Percentiles rank a stretch among this genome's conserved stretches.
Evolutionary conservation across 2,329 filamentous ascomycete species (phyloP).

Genomic region (Ceratocystis diversiconidia): DNA sequence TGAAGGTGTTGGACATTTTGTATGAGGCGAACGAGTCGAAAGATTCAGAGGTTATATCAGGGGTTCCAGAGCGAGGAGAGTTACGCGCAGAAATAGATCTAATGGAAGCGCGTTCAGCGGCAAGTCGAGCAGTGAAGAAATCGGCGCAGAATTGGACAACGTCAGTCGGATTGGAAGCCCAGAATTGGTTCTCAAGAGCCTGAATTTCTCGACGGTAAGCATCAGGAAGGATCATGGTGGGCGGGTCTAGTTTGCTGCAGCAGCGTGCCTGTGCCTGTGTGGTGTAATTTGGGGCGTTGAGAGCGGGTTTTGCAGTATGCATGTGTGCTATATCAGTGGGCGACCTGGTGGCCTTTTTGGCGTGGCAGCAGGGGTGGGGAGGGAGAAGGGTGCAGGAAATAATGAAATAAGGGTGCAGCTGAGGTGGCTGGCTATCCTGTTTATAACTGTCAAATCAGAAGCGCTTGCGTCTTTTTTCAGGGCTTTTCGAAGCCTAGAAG

Average conservation of each 20-base stretch:
- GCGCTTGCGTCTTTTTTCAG: constrained; percentile 6
- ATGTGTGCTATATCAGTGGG: background rate
- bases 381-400: background rate
- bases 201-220: constrained; percentile 49
- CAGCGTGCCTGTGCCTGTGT: constrained; percentile 7
- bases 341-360: background rate
- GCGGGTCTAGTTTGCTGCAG: constrained; percentile 2
- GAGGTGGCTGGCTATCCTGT: background rate
- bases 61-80: constrained; percentile 16
- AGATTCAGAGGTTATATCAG: constrained; percentile 13
- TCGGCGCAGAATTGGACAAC: constrained; percentile 57
- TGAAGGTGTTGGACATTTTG: constrained; percentile 51
- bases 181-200: constrained; percentile 46
- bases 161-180: constrained; percentile 44
- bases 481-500: constrained; percentile 2
- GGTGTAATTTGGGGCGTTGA: constrained; percentile 4
- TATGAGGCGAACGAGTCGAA: constrained; percentile 16
- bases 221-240: constrained; percentile 33
- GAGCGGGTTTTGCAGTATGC: constrained; percentile 3
- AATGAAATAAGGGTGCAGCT: constrained; percentile 5
- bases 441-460: background rate
- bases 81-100: constrained; percentile 15
- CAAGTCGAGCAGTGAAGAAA: constrained; percentile 51
- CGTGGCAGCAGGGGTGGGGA: constrained; percentile 5
- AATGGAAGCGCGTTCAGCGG: constrained; percentile 41